phyloP scores from a whole-genome alignment of 169 alveolate species.

The Miamiensis avidus region DNA sequence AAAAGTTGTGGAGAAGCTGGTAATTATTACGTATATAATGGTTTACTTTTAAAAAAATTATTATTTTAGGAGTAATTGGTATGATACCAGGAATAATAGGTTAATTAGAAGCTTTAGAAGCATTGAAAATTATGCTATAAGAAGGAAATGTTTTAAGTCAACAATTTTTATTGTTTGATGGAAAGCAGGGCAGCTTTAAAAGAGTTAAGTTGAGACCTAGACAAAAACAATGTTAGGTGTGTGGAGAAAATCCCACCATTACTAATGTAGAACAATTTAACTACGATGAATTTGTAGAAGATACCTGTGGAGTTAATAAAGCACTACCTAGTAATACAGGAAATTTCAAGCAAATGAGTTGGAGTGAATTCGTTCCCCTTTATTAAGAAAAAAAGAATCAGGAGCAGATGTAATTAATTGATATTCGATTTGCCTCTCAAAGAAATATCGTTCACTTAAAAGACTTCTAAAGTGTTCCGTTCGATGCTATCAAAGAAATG shows the following conservation, averaged over 20 bases:
- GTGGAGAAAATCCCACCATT: constrained; percentile 61
- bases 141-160: constrained; percentile 60
- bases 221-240: constrained; percentile 51
- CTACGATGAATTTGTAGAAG: constrained; percentile 60
- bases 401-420: no score
- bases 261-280: constrained; percentile 45
- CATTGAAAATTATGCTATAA: constrained; percentile 75
- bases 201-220: constrained; percentile 69
- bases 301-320: constrained; percentile 4
- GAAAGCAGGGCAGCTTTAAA: constrained; percentile 67
- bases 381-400: no score
- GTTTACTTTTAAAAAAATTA: no score
- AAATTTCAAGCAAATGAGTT: no score
- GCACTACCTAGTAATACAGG: no score
- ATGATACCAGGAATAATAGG: constrained; percentile 89
- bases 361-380: no score
- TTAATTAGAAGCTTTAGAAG: constrained; percentile 82
- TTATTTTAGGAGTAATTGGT: constrained; percentile 93
- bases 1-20: constrained; percentile 77
- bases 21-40: no score
- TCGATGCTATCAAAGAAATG: no score
- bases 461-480: no score
- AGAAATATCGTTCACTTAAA: no score
- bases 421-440: no score
- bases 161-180: constrained; percentile 83